phyloP scores from a whole-genome alignment of 192 early-diverging fungal genomes.

The Chytriomyces hyalinus region DNA sequence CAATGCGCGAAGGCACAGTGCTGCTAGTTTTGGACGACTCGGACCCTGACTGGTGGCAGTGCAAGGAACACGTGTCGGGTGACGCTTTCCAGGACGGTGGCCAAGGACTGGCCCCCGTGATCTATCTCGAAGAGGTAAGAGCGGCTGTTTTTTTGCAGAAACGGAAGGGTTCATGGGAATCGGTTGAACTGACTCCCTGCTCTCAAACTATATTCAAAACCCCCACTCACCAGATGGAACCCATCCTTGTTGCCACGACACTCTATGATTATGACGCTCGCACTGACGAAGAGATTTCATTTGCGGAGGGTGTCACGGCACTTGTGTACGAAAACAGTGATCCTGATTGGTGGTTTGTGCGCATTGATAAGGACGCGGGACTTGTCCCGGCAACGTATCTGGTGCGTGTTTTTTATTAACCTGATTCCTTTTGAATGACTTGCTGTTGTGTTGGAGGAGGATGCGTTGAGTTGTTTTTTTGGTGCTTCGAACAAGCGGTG shows the following conservation, averaged over 20 bases:
- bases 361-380: slow-evolving; percentile 73
- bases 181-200: background rate
- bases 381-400: slow-evolving; percentile 90
- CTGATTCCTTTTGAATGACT: too few relatives aligned
- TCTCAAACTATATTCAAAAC: too few relatives aligned
- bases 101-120: slow-evolving; percentile 54
- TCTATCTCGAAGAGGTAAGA: slow-evolving; percentile 60
- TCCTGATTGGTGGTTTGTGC: slow-evolving; percentile 92
- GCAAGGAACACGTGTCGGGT: slow-evolving; percentile 23
- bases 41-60: slow-evolving; percentile 62
- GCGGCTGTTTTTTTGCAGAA: background rate
- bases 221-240: slow-evolving; percentile 35
- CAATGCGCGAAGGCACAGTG: slow-evolving; percentile 73
- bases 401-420: background rate
- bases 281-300: slow-evolving; percentile 57
- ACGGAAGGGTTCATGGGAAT: background rate
- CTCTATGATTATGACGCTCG: slow-evolving; percentile 58
- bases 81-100: slow-evolving; percentile 53
- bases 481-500: too few relatives aligned
- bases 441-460: background rate
- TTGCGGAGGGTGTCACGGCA: slow-evolving; percentile 51
- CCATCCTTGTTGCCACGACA: slow-evolving; percentile 37
- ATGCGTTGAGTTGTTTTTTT: background rate
- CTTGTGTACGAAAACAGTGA: slow-evolving; percentile 83
- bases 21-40: slow-evolving; percentile 62